phyloP scores from a whole-genome alignment of 768 basidiomycete species.

The Asterophora parasitica region DNA sequence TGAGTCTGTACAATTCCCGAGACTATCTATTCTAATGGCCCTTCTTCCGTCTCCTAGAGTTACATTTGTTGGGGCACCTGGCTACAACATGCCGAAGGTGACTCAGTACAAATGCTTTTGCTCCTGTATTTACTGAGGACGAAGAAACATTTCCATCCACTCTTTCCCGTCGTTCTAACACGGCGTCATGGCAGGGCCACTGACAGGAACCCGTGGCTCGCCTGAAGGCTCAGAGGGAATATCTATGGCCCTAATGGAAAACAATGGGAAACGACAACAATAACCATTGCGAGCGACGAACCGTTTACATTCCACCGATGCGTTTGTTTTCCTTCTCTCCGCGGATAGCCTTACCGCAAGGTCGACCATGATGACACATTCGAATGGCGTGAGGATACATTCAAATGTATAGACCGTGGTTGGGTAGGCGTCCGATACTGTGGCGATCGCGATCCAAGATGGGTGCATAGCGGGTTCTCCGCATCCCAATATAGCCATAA shows the following conservation, averaged over 20 bases:
- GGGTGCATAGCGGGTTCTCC: slow-evolving; percentile 1
- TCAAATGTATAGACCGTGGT: slow-evolving; percentile 17
- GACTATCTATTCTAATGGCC: neutral
- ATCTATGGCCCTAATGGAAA: neutral
- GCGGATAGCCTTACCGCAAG: neutral
- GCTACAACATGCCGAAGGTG: too few relatives aligned
- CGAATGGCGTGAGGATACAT: slow-evolving; percentile 9
- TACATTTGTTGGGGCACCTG: too few relatives aligned
- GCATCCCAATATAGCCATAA: slow-evolving; percentile 20
- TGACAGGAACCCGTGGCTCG: neutral
- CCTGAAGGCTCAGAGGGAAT: neutral
- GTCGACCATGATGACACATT: neutral
- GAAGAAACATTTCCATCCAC: neutral
- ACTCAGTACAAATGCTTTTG: too few relatives aligned
- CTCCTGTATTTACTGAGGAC: too few relatives aligned
- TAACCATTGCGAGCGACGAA: neutral
- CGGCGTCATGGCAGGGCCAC: neutral
- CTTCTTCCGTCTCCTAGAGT: neutral
- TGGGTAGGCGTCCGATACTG: slow-evolving; percentile 7
- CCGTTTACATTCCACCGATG: neutral
- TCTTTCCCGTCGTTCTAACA: neutral
- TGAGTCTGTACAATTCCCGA: slow-evolving; percentile 1
- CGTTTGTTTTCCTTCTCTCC: neutral
- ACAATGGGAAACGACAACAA: neutral
- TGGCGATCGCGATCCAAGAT: slow-evolving; percentile 10